Conservation (phyloP, 1,284 basidiomycete genomes). For the Grifola frondosa region DNA sequence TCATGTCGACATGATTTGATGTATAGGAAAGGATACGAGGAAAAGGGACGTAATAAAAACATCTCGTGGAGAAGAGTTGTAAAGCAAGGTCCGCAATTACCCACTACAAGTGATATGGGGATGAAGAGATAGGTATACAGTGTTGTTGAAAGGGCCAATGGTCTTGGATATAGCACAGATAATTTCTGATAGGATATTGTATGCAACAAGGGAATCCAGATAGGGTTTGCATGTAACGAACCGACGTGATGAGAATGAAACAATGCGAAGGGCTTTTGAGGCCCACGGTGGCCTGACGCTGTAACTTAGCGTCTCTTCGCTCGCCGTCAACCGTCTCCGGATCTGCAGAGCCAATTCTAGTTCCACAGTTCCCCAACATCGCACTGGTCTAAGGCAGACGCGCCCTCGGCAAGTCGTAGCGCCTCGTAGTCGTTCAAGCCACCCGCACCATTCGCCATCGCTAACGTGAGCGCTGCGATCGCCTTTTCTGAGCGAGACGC, state of each 20-base stretch:
- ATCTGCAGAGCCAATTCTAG: too few species aligned
- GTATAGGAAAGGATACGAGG: background rate
- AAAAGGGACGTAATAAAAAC: background rate
- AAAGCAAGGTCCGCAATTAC: too few species aligned
- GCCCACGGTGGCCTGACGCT: conserved; percentile 6
- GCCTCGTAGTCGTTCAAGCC: conserved; percentile 62
- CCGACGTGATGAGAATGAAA: background rate
- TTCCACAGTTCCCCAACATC: conserved; percentile 68
- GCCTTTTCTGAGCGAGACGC: conserved; percentile 54
- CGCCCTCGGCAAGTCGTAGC: conserved; percentile 44
- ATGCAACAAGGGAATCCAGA: conserved; percentile 4
- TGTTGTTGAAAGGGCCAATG: conserved; percentile 10
- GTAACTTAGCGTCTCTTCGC: too few species aligned
- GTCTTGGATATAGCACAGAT: conserved; percentile 25
- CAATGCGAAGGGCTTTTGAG: background rate
- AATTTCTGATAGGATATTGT: conserved; percentile 9
- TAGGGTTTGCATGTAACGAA: background rate
- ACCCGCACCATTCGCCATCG: conserved; percentile 69
- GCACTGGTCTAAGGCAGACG: conserved; percentile 40
- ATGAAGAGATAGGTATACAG: conserved; percentile 23
- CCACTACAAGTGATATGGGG: too few species aligned
- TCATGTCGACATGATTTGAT: background rate
- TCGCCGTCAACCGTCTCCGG: too few species aligned
- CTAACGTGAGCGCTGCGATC: conserved; percentile 60
- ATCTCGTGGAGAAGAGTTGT: background rate